Conservation (phyloP, 495 filamentous ascomycete species). For the Penicillium parvum region DNA sequence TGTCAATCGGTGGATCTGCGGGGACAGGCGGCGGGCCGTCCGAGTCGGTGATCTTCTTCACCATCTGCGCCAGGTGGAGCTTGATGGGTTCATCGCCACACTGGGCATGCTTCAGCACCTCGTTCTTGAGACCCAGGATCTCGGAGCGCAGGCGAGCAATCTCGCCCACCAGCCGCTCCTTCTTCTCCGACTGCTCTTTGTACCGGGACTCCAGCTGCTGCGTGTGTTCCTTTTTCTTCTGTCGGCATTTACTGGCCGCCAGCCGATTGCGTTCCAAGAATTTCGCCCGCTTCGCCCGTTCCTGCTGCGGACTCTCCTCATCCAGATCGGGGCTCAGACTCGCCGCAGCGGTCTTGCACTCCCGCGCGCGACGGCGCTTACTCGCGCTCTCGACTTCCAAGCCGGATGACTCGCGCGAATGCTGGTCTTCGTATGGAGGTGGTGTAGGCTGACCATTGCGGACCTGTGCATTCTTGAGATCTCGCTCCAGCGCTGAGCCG, state of each 20-base stretch:
- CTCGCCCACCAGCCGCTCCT: conserved; percentile 63
- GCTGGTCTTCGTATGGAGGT: conserved; percentile 31
- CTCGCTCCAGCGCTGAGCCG: conserved; percentile 24
- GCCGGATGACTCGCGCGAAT: conserved; percentile 2
- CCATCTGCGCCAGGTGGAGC: conserved; percentile 44
- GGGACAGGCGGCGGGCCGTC: conserved; percentile 10
- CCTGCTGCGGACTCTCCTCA: conserved; percentile 23
- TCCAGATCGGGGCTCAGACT: conserved; percentile 25
- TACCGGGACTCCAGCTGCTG: conserved; percentile 49
- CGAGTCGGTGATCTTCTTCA: conserved; percentile 33
- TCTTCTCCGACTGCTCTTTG: conserved; percentile 50
- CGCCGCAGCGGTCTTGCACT: conserved; percentile 14
- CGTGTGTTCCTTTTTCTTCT: conserved; percentile 79
- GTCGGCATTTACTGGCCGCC: conserved; percentile 81
- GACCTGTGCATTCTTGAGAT: conserved; percentile 35
- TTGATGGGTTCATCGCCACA: conserved; percentile 55
- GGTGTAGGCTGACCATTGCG: conserved; percentile 44
- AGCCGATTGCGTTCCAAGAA: conserved; percentile 78
- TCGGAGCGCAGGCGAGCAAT: conserved; percentile 38
- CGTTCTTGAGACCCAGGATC: conserved; percentile 51
- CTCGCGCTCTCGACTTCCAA: conserved; percentile 10
- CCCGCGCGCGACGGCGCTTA: conserved; percentile 13
- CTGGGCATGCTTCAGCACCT: conserved; percentile 54
- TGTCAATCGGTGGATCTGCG: neutral
- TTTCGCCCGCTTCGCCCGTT: conserved; percentile 36